Percentiles rank a stretch among this genome's conserved stretches.
These are phyloP conservation scores for Quercus phellos DNA, from an alignment of 331 rosid species.

Conservation along the genomic window DNA sequence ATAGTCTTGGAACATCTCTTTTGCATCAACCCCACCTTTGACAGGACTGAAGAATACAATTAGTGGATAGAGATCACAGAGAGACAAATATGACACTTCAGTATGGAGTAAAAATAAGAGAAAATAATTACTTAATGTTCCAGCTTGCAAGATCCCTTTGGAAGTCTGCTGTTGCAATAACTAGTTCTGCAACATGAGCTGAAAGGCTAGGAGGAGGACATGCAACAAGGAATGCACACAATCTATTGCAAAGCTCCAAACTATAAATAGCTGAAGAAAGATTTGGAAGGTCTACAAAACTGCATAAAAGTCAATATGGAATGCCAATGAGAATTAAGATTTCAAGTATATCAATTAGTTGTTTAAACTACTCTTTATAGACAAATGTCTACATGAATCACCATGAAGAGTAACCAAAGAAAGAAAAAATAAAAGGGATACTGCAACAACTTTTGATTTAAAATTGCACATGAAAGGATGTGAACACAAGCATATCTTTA, in stretches of 20 bases:
- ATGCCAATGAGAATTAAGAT: not conserved
- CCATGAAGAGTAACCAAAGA: too few relatives aligned
- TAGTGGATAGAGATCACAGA: not conserved
- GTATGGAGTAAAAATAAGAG: not conserved
- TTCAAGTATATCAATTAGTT: not conserved
- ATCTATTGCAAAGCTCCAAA: slow-evolving; percentile 81
- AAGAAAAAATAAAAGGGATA: too few relatives aligned
- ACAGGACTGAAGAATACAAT: slow-evolving; percentile 10
- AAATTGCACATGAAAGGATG: too few relatives aligned
- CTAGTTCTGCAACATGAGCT: slow-evolving; percentile 88
- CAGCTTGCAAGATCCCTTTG: slow-evolving; percentile 81
- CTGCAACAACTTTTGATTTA: too few relatives aligned
- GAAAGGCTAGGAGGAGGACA: slow-evolving; percentile 89
- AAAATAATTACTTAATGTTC: slow-evolving; percentile 52
- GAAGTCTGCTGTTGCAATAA: slow-evolving; percentile 91
- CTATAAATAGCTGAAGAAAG: slow-evolving; percentile 85
- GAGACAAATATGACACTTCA: not conserved
- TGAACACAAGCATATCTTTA: too few relatives aligned
- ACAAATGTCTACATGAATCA: too few relatives aligned
- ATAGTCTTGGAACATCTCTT: slow-evolving; percentile 28
- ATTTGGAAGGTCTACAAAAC: slow-evolving; percentile 93
- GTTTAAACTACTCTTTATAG: not conserved
- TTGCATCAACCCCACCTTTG: slow-evolving; percentile 33
- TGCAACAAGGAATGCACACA: slow-evolving; percentile 87
- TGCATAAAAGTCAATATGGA: slow-evolving; percentile 28